Conservation (phyloP, 1,284 basidiomycete species). For the Tremellales sp. region DNA sequence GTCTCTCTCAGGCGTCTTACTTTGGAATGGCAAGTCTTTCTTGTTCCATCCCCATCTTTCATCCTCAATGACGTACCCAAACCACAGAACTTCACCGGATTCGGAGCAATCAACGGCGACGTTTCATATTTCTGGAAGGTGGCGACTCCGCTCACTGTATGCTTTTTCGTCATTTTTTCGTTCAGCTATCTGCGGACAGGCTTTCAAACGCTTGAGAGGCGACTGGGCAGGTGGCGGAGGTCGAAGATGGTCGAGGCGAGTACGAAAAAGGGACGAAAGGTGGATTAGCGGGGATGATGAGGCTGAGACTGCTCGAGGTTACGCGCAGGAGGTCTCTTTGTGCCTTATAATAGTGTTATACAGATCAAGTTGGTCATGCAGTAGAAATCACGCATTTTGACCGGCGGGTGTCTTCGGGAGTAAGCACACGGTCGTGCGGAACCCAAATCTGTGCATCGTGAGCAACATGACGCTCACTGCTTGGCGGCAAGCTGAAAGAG, state of each 20-base stretch:
- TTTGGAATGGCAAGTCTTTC: constrained; percentile 34
- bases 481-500: no score
- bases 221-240: constrained; percentile 26
- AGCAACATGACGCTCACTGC: no score
- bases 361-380: no score
- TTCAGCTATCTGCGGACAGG: constrained; percentile 36
- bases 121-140: constrained; percentile 47
- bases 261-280: background rate
- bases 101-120: constrained; percentile 30
- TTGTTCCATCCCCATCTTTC: background rate
- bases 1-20: constrained; percentile 22
- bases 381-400: no score
- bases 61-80: background rate
- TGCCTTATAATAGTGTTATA: no score
- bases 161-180: constrained; percentile 47
- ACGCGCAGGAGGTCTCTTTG: no score
- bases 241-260: constrained; percentile 16
- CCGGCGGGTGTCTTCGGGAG: no score
- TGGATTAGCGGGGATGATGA: no score
- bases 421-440: no score
- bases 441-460: no score
- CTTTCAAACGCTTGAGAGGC: constrained; percentile 27
- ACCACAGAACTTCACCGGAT: constrained; percentile 39
- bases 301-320: no score
- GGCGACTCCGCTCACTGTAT: constrained; percentile 38